Percentiles rank a stretch among this genome's conserved stretches.
phyloP scores from a whole-genome alignment of 108 stramenopile species.

The Cyclotella cryptica region DNA sequence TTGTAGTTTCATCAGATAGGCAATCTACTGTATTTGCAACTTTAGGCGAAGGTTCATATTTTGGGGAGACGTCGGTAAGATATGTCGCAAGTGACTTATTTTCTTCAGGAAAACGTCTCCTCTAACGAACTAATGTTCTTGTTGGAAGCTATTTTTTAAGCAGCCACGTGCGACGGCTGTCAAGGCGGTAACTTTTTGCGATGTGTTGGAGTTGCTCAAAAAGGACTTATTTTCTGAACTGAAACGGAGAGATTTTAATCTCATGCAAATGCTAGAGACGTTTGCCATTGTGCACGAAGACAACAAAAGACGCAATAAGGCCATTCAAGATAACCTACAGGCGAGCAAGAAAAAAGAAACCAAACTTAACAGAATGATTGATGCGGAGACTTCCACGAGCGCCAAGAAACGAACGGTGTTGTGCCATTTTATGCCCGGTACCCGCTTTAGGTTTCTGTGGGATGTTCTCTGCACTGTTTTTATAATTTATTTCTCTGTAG shows the following conservation, averaged over 20 bases:
- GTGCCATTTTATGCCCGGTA: slow-evolving; percentile 38
- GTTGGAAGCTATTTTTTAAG: slow-evolving; percentile 55
- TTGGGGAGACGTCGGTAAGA: slow-evolving; percentile 61
- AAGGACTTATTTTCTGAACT: slow-evolving; percentile 55
- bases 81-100: not conserved
- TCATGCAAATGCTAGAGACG: slow-evolving; percentile 42
- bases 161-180: slow-evolving; percentile 54
- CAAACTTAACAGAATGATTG: slow-evolving; percentile 52
- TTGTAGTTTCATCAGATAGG: slow-evolving; percentile 45
- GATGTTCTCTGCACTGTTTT: slow-evolving; percentile 35
- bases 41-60: slow-evolving; percentile 56
- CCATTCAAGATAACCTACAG: slow-evolving; percentile 46
- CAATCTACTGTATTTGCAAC: slow-evolving; percentile 56
- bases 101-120: not conserved
- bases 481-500: slow-evolving; percentile 40
- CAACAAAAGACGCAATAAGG: slow-evolving; percentile 51
- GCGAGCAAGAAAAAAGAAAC: slow-evolving; percentile 23
- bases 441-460: slow-evolving; percentile 50
- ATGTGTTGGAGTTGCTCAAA: slow-evolving; percentile 45
- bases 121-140: not conserved
- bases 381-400: slow-evolving; percentile 10
- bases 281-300: slow-evolving; percentile 42
- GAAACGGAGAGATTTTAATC: slow-evolving; percentile 41
- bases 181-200: slow-evolving; percentile 51
- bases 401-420: not conserved